Base-by-base conservation (phyloP, 495 filamentous ascomycete species). In the Mytilinidion resinicola region DNA sequence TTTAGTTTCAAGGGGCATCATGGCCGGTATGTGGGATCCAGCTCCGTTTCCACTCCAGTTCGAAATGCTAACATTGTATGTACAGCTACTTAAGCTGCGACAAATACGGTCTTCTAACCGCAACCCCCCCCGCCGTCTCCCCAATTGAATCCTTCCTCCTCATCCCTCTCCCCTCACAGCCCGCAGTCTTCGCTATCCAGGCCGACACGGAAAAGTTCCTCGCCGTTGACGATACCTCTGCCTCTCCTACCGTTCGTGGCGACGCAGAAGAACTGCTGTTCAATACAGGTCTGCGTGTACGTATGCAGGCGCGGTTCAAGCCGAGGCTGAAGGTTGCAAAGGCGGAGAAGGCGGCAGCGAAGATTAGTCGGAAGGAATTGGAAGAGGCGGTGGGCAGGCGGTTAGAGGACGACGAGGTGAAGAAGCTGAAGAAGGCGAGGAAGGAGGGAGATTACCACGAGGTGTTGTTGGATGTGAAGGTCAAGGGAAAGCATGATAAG, bases 401-500 rank as follows among this genome's bases (percentile, higher is more conserved):
- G 56, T 70, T 98, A 57, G 83, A 90, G 25, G 88, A 96, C 59
- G 85, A 90, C 52, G 92, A 98, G 69, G 88, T 97, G 9, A 86
- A 78, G 72, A 81, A 69, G 68, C 71, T 98, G 71, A 91, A 90
- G 79, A 87, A 73, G 74, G 91, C 91, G 21, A 79, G 90, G 70
- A 77, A 82, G 70, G 89, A 96, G 69, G 89, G 93, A 0, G 82
- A 92, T 71, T 98, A 91, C 69, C 87, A 97, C 74, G 95, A 98
- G 73, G 81, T 80, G 53, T 70, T 96, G 60, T 72, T 98, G 55
- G 85, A 96, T 78, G 78, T 97, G 33, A 91, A 89, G 71, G 89
- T 96, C 10, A 96, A 93, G 73, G 87, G 84, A 55, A 96, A 96
- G 74, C 93, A 98, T 76, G 93, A 98, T 74, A 98, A 98, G 71